Conservation (phyloP, 805 yeast genomes). For the Tetrapisispora nanseiensis region DNA sequence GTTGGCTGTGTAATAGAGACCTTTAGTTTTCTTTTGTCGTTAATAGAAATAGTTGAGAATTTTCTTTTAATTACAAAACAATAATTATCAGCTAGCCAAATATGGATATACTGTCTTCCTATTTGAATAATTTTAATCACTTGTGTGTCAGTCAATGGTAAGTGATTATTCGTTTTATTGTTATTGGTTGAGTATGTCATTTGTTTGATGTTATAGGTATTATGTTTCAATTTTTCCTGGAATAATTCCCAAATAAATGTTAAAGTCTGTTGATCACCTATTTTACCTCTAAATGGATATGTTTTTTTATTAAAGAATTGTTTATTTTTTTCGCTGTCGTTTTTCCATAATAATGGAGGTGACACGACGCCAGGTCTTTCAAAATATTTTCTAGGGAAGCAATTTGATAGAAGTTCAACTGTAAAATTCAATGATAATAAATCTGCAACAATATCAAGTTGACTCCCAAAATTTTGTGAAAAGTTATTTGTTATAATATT, state of each 20-base stretch:
- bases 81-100: slow-evolving; percentile 13
- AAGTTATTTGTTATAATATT: slow-evolving; percentile 9
- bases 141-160: not conserved
- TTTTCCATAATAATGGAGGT: slow-evolving; percentile 14
- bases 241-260: slow-evolving; percentile 2
- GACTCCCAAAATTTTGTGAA: slow-evolving; percentile 7
- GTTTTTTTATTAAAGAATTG: slow-evolving; percentile 10
- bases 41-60: slow-evolving; percentile 5
- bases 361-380: slow-evolving; percentile 7
- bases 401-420: slow-evolving; percentile 12
- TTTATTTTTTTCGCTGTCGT: slow-evolving; percentile 7
- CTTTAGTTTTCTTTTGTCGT: slow-evolving; percentile 9
- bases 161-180: not conserved
- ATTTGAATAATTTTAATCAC: slow-evolving; percentile 8
- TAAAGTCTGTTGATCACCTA: slow-evolving; percentile 1
- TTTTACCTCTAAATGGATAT: slow-evolving; percentile 12
- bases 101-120: slow-evolving; percentile 6
- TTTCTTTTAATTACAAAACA: slow-evolving; percentile 13
- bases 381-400: slow-evolving; percentile 12
- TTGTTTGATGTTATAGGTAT: not conserved
- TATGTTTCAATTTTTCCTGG: not conserved
- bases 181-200: not conserved
- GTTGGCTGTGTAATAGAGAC: too few species aligned
- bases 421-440: slow-evolving; percentile 16
- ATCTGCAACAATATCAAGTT: slow-evolving; percentile 11